These are phyloP conservation scores for Moricandia arvensis DNA, from an alignment of 345 rosid genomes.

Conservation along the genomic window DNA sequence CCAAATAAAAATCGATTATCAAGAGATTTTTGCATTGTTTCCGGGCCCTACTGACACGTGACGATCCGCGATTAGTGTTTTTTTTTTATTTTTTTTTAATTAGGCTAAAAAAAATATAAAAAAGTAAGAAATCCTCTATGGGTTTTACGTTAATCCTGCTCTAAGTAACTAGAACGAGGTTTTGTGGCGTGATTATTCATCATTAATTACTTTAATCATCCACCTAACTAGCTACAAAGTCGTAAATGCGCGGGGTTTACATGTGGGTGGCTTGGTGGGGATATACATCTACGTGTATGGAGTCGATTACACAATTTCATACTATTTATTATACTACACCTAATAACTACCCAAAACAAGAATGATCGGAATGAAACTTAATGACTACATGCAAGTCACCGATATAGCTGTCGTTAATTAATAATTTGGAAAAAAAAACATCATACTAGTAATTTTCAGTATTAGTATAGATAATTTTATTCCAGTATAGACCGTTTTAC, in stretches of 20 bases:
- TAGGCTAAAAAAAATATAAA: no score
- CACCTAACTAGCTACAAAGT: neutral
- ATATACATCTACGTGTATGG: neutral
- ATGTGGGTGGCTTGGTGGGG: neutral
- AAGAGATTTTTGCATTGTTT: no score
- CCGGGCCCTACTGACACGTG: no score
- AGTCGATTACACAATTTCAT: neutral
- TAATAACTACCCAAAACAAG: conserved; percentile 9
- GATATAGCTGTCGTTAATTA: neutral
- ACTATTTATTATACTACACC: conserved; percentile 14
- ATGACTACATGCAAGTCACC: neutral
- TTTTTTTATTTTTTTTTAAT: no score
- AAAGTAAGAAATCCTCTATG: no score
- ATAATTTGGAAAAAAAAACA: neutral
- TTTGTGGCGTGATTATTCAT: neutral
- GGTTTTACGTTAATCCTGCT: no score
- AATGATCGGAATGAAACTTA: neutral
- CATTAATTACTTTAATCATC: neutral
- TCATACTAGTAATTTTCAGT: neutral
- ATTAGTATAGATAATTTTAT: neutral
- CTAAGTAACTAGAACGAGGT: neutral
- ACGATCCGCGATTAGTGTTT: no score
- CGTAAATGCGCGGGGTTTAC: neutral
- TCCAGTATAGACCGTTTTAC: neutral
- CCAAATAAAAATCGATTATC: no score